Conservation (phyloP, 306 rosid genomes). For the Vigna radiata region DNA sequence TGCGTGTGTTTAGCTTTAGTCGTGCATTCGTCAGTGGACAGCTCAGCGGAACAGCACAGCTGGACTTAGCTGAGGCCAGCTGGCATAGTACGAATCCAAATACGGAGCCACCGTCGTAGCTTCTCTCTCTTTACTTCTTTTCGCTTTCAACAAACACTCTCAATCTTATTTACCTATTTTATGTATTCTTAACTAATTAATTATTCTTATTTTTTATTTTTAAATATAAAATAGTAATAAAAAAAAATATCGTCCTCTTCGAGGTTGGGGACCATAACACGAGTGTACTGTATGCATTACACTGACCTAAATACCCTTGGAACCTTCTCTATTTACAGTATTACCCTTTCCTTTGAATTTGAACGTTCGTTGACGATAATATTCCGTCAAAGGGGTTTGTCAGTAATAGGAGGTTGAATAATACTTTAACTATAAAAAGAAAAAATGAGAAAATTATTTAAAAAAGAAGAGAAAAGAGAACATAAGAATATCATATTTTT, state of each 20-base stretch:
- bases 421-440: background rate
- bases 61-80: conserved; percentile 65
- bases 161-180: conserved; percentile 5
- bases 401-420: background rate
- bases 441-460: background rate
- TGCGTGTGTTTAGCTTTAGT: conserved; percentile 26
- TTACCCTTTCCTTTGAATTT: background rate
- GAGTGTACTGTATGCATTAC: background rate
- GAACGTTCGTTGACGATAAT: background rate
- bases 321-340: background rate
- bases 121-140: conserved; percentile 8
- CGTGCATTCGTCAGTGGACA: conserved; percentile 25
- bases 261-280: background rate
- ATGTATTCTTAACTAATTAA: background rate
- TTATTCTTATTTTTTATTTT: background rate
- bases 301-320: background rate
- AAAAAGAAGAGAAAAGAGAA: background rate
- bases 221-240: background rate
- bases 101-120: conserved; percentile 42
- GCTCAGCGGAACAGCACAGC: conserved; percentile 51
- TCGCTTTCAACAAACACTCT: background rate
- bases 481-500: background rate
- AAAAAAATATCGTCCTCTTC: background rate
- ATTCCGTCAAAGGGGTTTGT: background rate
- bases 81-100: conserved; percentile 58